Conservation (phyloP, 352 stramenopile species). For the Pythium sukuiense region DNA sequence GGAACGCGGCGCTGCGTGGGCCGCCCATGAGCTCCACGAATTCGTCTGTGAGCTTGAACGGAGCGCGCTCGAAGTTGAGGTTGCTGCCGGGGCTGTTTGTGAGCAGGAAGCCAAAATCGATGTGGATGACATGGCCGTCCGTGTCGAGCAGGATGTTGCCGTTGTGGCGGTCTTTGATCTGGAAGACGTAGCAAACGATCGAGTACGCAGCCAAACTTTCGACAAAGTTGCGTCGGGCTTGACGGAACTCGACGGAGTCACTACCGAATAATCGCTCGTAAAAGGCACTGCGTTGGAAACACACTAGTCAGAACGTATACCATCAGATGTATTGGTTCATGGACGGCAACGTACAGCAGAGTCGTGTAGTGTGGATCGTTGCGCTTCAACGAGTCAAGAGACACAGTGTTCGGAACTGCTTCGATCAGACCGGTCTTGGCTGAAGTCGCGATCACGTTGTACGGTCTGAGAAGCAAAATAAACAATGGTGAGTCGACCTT, state of each 20-base stretch:
- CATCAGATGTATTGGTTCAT: conserved; percentile 44
- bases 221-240: conserved; percentile 87
- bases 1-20: conserved; percentile 89
- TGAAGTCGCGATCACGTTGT: conserved; percentile 96
- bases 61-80: conserved; percentile 95
- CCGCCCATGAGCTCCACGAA: conserved; percentile 96
- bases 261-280: conserved; percentile 92
- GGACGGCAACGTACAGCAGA: conserved; percentile 78
- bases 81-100: conserved; percentile 94
- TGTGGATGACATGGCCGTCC: conserved; percentile 97
- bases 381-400: conserved; percentile 96
- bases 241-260: conserved; percentile 71
- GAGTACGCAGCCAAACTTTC: conserved; percentile 96
- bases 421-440: conserved; percentile 95
- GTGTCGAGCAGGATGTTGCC: conserved; percentile 99
- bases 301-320: conserved; percentile 42
- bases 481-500: conserved; percentile 16
- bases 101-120: conserved; percentile 99
- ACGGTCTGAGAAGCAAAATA: conserved; percentile 62
- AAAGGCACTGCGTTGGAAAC: conserved; percentile 85
- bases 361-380: conserved; percentile 80
- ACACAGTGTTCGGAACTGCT: conserved; percentile 95
- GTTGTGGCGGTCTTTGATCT: conserved; percentile 99
- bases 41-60: conserved; percentile 97
- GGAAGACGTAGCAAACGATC: conserved; percentile 97